A percentile compares a stretch with the other conserved stretches of the same genome.
These are phyloP conservation scores for Lagenaria siceraria DNA, from an alignment of 306 rosid genomes.

Conservation along the genomic window DNA sequence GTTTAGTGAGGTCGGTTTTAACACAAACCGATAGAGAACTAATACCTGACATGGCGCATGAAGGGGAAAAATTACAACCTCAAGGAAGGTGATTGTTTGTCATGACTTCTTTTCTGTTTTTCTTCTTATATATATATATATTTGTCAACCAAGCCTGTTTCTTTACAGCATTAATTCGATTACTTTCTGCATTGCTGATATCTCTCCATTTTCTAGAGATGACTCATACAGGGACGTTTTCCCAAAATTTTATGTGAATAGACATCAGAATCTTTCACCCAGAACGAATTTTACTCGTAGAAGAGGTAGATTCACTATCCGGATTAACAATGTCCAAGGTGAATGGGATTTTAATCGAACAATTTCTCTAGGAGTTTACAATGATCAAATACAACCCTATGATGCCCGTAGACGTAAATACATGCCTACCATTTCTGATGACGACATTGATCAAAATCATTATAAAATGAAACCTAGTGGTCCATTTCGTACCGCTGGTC, in stretches of 20 bases:
- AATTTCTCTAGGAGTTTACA: slow-evolving; percentile 39
- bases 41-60: slow-evolving; percentile 28
- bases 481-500: slow-evolving; percentile 45
- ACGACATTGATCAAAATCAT: slow-evolving; percentile 40
- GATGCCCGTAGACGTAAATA: slow-evolving; percentile 54
- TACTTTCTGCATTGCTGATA: background rate
- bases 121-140: no score
- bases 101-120: no score
- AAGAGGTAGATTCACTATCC: slow-evolving; percentile 43
- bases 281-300: slow-evolving; percentile 54
- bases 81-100: slow-evolving; percentile 61
- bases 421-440: slow-evolving; percentile 31
- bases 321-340: slow-evolving; percentile 24
- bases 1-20: slow-evolving; percentile 30
- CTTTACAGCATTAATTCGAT: background rate
- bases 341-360: slow-evolving; percentile 58
- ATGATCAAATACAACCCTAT: slow-evolving; percentile 50
- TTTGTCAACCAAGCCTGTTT: background rate
- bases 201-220: slow-evolving; percentile 41
- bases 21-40: slow-evolving; percentile 42
- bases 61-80: slow-evolving; percentile 31
- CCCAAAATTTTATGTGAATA: slow-evolving; percentile 53
- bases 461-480: slow-evolving; percentile 40
- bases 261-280: slow-evolving; percentile 48
- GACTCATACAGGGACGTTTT: slow-evolving; percentile 39